These are phyloP conservation scores for Verticillium tricorpus DNA, from an alignment of 2,329 filamentous ascomycete species.

Conservation along the genomic window DNA sequence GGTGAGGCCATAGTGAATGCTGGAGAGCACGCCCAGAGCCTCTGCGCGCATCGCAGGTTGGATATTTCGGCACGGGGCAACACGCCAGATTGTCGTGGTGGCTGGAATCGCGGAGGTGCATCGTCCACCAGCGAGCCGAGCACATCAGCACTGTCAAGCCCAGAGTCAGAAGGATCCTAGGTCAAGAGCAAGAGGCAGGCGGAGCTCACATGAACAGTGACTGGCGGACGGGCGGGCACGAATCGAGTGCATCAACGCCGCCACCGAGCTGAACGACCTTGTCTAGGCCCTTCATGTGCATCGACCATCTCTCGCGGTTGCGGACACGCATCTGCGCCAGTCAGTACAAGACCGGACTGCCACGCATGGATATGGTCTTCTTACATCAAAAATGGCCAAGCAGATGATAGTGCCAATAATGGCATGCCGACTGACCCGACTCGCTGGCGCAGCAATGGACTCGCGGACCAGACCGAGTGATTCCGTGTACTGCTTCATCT, in stretches of 20 bases:
- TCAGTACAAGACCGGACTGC: neutral
- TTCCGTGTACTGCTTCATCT: slow-evolving; percentile 15
- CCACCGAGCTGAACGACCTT: slow-evolving; percentile 9
- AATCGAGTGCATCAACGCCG: slow-evolving; percentile 10
- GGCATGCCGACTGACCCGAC: neutral
- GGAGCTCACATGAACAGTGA: slow-evolving; percentile 13
- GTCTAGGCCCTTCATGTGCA: slow-evolving; percentile 14
- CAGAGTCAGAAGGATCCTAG: neutral
- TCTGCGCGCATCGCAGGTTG: neutral
- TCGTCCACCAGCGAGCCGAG: slow-evolving; percentile 14
- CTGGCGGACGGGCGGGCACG: slow-evolving; percentile 8
- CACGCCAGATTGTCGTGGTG: neutral
- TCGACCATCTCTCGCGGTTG: slow-evolving; percentile 11
- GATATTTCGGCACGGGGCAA: neutral
- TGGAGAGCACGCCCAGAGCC: too few relatives aligned
- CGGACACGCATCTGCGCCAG: slow-evolving; percentile 7
- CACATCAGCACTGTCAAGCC: slow-evolving; percentile 10
- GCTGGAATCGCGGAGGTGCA: slow-evolving; percentile 8
- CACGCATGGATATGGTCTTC: neutral
- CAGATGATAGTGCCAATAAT: slow-evolving; percentile 15
- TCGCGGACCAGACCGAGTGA: slow-evolving; percentile 11
- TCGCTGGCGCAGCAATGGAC: slow-evolving; percentile 2
- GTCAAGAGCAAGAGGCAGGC: too few relatives aligned
- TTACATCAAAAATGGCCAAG: slow-evolving; percentile 15
- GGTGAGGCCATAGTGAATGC: neutral